Base-by-base conservation (phyloP, 768 basidiomycete species). In the Nidularia sp. region DNA sequence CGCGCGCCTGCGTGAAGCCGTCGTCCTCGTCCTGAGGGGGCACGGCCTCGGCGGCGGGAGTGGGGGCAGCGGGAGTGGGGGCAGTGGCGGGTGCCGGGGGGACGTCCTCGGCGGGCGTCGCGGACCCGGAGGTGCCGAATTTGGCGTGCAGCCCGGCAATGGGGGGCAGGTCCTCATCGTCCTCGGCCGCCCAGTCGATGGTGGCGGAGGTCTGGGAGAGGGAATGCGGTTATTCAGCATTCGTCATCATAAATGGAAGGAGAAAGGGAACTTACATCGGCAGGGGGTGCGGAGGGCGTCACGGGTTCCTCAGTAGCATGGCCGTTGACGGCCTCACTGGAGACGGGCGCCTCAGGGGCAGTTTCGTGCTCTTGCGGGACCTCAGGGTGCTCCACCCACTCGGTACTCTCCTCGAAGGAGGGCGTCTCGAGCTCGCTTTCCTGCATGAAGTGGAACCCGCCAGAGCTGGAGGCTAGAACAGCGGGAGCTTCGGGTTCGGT, bases 131-230 rank as follows among this genome's bases (percentile, higher is more conserved):
- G 9, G 83, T 81, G 5, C 85, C 86, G 60, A 92, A 90, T 57
- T 80, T 82, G 44, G 86, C 86, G 52, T 92, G 89, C 29, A 92
- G 74, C 46, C 79, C 79, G 5, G 83, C 83, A 48, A 93, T 86
- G 1, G 88, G 74, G n/a, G 91, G 90, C 12, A 93, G 79, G 4
- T 80, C 88, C 13, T 75, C 80, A 55, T 86, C 86, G n/a, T 90
- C 87, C 51, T 90, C 88, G 41, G 82, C 84, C 12, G 90, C 88
- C 90, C 91, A 93, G 66, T 93, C 86, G 51, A 93, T 75, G 29
- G 80, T 69, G n/a, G 60, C 67, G 46, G 59, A 62, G 60, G 58
- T 51, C 55, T 59, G 50, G 49, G 50, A 50, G 35, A 31, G 13
- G 36, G 29, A 6, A 45, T 31, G 12, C 15, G 29, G 31, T 5